Evolutionary conservation across 192 early-diverging fungal genomes (phyloP).

Genomic region (Podila epigama): DNA sequence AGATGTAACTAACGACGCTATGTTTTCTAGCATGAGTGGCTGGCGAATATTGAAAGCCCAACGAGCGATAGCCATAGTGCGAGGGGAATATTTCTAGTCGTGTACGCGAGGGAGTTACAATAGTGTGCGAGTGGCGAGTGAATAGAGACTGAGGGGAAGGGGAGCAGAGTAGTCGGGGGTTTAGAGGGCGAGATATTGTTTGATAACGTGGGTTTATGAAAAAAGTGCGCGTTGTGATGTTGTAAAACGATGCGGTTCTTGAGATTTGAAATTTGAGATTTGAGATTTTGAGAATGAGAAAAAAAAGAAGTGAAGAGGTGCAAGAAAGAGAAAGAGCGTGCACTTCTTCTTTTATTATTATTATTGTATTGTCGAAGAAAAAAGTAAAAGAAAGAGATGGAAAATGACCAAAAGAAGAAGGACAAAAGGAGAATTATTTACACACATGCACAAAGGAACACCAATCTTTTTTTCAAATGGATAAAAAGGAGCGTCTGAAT

Average conservation of each 20-base stretch:
- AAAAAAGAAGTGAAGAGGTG: neutral
- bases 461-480: too few species aligned
- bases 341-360: too few species aligned
- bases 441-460: neutral
- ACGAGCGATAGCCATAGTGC: slow-evolving; percentile 34
- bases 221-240: neutral
- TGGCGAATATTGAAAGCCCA: slow-evolving; percentile 50
- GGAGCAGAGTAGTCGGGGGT: too few species aligned
- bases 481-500: too few species aligned
- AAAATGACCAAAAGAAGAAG: neutral
- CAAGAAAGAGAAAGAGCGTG: too few species aligned
- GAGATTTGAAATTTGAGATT: neutral
- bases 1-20: slow-evolving; percentile 29
- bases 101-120: too few species aligned
- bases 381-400: neutral
- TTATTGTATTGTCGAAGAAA: too few species aligned
- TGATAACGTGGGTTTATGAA: neutral
- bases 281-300: neutral
- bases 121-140: too few species aligned
- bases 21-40: slow-evolving; percentile 36
- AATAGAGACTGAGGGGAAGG: too few species aligned
- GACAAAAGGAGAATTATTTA: neutral
- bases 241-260: neutral
- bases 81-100: neutral
- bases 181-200: too few species aligned